These are phyloP conservation scores for Talaromyces pinophilus DNA, from an alignment of 2,329 filamentous ascomycete species.

Conservation along the genomic window DNA sequence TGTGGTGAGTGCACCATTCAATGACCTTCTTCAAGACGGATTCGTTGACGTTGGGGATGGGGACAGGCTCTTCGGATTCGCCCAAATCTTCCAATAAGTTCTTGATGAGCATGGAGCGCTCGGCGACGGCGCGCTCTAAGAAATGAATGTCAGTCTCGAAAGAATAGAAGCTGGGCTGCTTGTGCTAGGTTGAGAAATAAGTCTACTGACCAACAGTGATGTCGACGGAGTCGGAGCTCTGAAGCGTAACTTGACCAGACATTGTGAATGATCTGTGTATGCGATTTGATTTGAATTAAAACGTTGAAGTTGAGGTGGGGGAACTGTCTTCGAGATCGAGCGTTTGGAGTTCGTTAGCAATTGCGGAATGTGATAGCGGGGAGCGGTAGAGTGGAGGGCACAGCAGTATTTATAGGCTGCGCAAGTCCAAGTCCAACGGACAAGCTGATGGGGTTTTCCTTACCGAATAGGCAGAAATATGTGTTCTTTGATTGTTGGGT, in stretches of 20 bases:
- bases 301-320: not conserved
- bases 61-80: slow-evolving; percentile 60
- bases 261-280: slow-evolving; percentile 8
- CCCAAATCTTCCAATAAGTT: slow-evolving; percentile 96
- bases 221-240: slow-evolving; percentile 53
- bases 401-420: slow-evolving; percentile 1
- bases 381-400: not conserved
- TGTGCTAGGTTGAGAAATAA: slow-evolving; percentile 27
- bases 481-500: not conserved
- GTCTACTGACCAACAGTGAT: slow-evolving; percentile 53
- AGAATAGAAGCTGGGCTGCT: not conserved
- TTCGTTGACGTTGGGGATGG: slow-evolving; percentile 79
- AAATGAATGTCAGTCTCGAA: slow-evolving; percentile 42
- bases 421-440: not conserved
- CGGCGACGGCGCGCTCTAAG: slow-evolving; percentile 76
- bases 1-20: slow-evolving; percentile 97
- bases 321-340: slow-evolving; percentile 5
- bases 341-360: slow-evolving; percentile 7
- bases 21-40: slow-evolving; percentile 92
- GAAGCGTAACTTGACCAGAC: slow-evolving; percentile 43
- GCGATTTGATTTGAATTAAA: not conserved
- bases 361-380: slow-evolving; percentile 12
- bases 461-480: not conserved
- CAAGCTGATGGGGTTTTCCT: not conserved
- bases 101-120: slow-evolving; percentile 94